Percentiles rank a stretch among this genome's conserved stretches.
phyloP scores from a whole-genome alignment of 306 rosid species.

The Begonia loranthoides region DNA sequence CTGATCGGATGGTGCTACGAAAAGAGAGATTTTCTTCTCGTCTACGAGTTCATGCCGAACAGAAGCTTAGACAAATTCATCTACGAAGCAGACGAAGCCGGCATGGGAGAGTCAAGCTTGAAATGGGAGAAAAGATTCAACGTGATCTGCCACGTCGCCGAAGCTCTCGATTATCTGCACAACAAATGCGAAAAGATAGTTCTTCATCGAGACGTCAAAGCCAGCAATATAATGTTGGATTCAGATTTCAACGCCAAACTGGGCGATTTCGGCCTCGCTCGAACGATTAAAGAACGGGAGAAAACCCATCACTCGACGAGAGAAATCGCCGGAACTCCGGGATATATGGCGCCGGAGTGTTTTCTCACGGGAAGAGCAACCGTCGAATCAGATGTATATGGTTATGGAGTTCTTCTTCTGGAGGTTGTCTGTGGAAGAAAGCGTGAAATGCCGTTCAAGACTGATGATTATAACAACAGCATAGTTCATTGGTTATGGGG shows the following conservation, averaged over 20 bases:
- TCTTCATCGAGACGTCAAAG: slow-evolving; percentile 6
- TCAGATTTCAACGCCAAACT: slow-evolving; percentile 3
- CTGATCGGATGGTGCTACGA: slow-evolving; percentile 6
- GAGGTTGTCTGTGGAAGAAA: slow-evolving; percentile 4
- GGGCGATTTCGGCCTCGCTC: slow-evolving; percentile 7
- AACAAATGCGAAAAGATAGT: slow-evolving; percentile 5
- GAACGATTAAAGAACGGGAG: neutral
- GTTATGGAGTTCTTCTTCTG: neutral
- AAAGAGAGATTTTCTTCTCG: slow-evolving; percentile 3
- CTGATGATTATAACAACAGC: neutral
- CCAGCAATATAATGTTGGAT: slow-evolving; percentile 5
- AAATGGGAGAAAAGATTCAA: neutral
- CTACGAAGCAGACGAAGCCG: neutral
- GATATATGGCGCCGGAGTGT: slow-evolving; percentile 7
- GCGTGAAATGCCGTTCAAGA: neutral
- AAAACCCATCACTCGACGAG: slow-evolving; percentile 1
- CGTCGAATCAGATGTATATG: slow-evolving; percentile 1
- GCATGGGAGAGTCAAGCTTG: neutral
- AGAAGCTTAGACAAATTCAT: slow-evolving; percentile 6
- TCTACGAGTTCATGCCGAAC: slow-evolving; percentile 4
- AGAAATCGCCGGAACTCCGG: slow-evolving; percentile 2
- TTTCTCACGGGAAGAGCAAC: slow-evolving; percentile 4
- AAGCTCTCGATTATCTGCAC: slow-evolving; percentile 7
- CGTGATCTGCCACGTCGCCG: slow-evolving; percentile 2
- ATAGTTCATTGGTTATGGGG: slow-evolving; percentile 7